phyloP scores from a whole-genome alignment of 2,329 filamentous ascomycete genomes.

The Exophiala viscosa region DNA sequence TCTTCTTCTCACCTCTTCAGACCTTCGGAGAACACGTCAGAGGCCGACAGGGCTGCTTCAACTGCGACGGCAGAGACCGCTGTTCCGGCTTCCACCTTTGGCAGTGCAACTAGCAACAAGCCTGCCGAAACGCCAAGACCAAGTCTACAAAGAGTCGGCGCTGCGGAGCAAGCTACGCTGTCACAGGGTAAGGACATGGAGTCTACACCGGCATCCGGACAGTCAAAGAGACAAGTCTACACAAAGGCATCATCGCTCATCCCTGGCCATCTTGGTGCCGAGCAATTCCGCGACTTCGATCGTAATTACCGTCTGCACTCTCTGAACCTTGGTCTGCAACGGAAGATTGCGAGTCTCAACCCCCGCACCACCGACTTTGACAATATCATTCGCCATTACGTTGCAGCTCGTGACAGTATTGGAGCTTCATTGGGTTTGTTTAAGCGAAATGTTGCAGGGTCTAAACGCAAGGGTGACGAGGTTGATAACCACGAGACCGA shows the following conservation, averaged over 20 bases:
- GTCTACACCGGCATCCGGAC: constrained; percentile 1
- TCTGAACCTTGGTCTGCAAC: constrained; percentile 37
- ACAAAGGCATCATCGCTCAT: constrained; percentile 24
- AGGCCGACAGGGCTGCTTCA: neutral
- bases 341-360: constrained; percentile 32
- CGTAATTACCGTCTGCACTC: constrained; percentile 32
- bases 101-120: constrained; percentile 1
- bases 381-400: constrained; percentile 36
- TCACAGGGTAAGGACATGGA: neutral
- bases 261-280: constrained; percentile 21
- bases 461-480: constrained; percentile 32
- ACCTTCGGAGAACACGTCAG: neutral
- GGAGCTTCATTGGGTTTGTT: constrained; percentile 34
- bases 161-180: neutral
- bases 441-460: constrained; percentile 21
- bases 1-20: neutral
- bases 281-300: constrained; percentile 27
- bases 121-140: constrained; percentile 5
- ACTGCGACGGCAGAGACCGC: neutral
- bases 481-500: constrained; percentile 20
- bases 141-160: too few species aligned
- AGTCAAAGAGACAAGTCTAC: constrained; percentile 21
- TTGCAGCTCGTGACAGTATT: constrained; percentile 37
- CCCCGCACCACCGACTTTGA: constrained; percentile 36
- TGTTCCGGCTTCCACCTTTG: neutral